phyloP scores from a whole-genome alignment of 345 rosid genomes.

The Salix exigua region DNA sequence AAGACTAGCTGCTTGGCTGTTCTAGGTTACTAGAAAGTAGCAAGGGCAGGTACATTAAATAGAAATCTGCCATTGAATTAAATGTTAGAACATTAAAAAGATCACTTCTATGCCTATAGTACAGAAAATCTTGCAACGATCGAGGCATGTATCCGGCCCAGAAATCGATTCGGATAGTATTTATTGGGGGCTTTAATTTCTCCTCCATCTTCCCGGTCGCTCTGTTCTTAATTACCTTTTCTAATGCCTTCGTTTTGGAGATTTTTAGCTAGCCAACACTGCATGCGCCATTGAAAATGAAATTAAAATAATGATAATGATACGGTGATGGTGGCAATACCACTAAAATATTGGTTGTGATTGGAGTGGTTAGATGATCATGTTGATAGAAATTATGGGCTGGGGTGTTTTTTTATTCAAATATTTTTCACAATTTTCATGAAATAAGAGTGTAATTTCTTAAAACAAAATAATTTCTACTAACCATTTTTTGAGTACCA shows the following conservation, averaged over 20 bases:
- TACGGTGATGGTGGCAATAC: too few relatives aligned
- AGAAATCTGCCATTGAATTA: neutral
- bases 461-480: too few relatives aligned
- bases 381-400: too few relatives aligned
- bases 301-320: too few relatives aligned
- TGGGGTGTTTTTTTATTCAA: too few relatives aligned
- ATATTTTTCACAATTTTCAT: too few relatives aligned
- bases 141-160: neutral
- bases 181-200: neutral
- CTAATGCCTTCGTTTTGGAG: neutral
- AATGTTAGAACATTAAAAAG: neutral
- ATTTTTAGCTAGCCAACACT: too few relatives aligned
- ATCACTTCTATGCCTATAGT: neutral
- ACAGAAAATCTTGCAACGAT: neutral
- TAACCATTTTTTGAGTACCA: too few relatives aligned
- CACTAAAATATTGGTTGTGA: too few relatives aligned
- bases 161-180: neutral
- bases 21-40: neutral
- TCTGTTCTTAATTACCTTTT: neutral
- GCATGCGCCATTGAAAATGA: too few relatives aligned
- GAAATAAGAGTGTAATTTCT: too few relatives aligned
- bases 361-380: too few relatives aligned
- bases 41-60: neutral
- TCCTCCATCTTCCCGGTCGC: neutral
- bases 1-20: neutral